Percentiles rank a stretch among this genome's conserved stretches.
Conservation (phyloP, 768 basidiomycete species). For the Mycena maculata region DNA sequence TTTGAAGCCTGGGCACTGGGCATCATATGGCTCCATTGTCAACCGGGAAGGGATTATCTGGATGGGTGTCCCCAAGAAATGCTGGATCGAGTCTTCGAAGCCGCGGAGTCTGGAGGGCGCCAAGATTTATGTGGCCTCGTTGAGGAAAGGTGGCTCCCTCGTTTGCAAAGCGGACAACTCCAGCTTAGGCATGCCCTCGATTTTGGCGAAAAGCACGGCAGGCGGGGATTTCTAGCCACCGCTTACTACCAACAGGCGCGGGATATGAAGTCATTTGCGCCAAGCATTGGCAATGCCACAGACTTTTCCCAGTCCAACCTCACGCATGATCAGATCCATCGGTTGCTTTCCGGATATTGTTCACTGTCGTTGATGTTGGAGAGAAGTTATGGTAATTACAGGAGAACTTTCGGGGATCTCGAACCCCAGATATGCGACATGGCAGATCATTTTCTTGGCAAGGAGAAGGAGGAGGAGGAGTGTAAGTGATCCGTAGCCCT, state of each 20-base stretch:
- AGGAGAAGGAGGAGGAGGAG: too few species aligned
- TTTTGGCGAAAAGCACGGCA: conserved; percentile 22
- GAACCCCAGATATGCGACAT: too few species aligned
- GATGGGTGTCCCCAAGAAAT: conserved; percentile 1
- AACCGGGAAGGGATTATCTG: conserved; percentile 7
- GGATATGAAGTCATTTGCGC: neutral
- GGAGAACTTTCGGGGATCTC: too few species aligned
- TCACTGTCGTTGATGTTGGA: conserved; percentile 20
- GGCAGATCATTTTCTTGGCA: too few species aligned
- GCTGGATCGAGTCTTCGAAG: conserved; percentile 9
- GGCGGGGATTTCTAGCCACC: neutral
- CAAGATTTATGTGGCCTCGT: too few species aligned
- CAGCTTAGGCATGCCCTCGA: conserved; percentile 16
- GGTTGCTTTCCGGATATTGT: conserved; percentile 17
- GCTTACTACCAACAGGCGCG: conserved; percentile 17
- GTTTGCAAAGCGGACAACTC: conserved; percentile 12
- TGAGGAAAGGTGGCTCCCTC: conserved; percentile 6
- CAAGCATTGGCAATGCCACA: neutral
- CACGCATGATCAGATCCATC: neutral
- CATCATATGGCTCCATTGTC: conserved; percentile 15
- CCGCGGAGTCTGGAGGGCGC: too few species aligned
- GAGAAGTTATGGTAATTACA: too few species aligned
- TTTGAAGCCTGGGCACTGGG: conserved; percentile 21
- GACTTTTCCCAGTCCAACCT: conserved; percentile 12
- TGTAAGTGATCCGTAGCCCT: too few species aligned